Percentiles rank a stretch among this genome's conserved stretches.
Conservation (phyloP, 2,329 filamentous ascomycete genomes). For the Alternaria novae-zelandiae region DNA sequence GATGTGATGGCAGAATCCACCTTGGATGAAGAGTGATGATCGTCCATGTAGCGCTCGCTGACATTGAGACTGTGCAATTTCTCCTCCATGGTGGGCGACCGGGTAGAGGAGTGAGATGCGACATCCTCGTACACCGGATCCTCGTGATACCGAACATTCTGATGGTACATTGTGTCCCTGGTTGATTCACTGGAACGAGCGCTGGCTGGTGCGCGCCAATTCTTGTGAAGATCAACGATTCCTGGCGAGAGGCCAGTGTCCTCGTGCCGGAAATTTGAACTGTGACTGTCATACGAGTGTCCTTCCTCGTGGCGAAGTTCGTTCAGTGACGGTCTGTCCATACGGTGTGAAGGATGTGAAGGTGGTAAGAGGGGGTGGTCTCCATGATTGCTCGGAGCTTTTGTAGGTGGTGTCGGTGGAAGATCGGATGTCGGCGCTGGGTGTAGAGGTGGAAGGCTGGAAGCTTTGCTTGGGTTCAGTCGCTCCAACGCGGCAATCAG, state of each 20-base stretch:
- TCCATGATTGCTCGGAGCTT: constrained; percentile 16
- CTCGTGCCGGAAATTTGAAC: constrained; percentile 23
- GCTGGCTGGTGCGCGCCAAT: constrained; percentile 39
- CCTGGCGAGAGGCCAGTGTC: constrained; percentile 24
- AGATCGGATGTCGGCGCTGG: constrained; percentile 42
- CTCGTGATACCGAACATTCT: constrained; percentile 26
- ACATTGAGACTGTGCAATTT: constrained; percentile 32
- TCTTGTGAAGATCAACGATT: constrained; percentile 33
- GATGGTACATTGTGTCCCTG: constrained; percentile 36
- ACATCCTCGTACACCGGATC: constrained; percentile 32
- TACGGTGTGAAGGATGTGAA: constrained; percentile 12
- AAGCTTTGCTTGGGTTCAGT: constrained; percentile 45
- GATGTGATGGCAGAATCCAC: constrained; percentile 23
- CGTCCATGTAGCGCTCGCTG: constrained; percentile 31
- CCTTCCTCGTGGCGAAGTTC: constrained; percentile 22
- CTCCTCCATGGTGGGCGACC: constrained; percentile 33
- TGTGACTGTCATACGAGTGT: constrained; percentile 18
- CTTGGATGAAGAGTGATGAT: constrained; percentile 24
- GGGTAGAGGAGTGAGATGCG: constrained; percentile 22
- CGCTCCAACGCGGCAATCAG: constrained; percentile 69
- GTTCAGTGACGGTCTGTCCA: constrained; percentile 25
- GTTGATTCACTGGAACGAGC: constrained; percentile 35
- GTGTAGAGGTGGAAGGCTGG: constrained; percentile 27
- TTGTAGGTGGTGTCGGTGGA: constrained; percentile 33
- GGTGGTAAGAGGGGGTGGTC: constrained; percentile 8